Evolutionary conservation across 495 filamentous ascomycete genomes (phyloP), one percentile per base, ranked within the genome.

Genomic region (Penicillium lividum): DNA sequence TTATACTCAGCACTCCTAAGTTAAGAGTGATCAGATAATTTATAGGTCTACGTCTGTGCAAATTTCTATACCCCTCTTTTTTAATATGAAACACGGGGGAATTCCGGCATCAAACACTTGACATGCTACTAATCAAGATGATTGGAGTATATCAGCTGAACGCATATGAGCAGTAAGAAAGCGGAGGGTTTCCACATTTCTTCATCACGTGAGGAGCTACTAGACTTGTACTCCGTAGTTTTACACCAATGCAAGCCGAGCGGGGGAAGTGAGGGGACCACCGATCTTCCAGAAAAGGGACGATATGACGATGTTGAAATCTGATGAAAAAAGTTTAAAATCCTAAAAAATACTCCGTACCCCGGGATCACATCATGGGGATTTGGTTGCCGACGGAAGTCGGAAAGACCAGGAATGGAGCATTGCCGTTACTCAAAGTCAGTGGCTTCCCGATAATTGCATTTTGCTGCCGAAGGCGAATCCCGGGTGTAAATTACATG

Each of bases 401-500:
- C 44, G 44, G 44, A 22, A 47, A 25, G 44, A 47, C 44, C 44
- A 47, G 44, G 44, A 27, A 27, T 11, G 11, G 22, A 22, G 22
- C 44, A 47, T 25, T 47, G 44, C 38, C 33, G 33, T 11, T 22
- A 22, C 22, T 22, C 38, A 4, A 40, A 40, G 15, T 7, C 0
- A 40, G 36, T 3, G 15, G n/a, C 18, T 27, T 27, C 16, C 43
- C 43, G 43, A 46, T 18, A 46, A 46, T 46, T 46, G 43, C 43
- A 27, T 25, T 46, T 27, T 27, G 16, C 43, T 46, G 25, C 43
- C 43, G 43, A 46, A 27, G 8, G 25, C 9, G 50, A 22, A 33
- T 52, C 33, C 50, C 50, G 50, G 34, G 49, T 15, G 50, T 52
- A 38, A 40, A 38, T 7, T 40, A 52, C 34, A 16, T 38, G 50